Evolutionary conservation across 352 stramenopile genomes (phyloP), one percentile per base, ranked within the genome.

Genomic region (Blastocystis sp.): DNA sequence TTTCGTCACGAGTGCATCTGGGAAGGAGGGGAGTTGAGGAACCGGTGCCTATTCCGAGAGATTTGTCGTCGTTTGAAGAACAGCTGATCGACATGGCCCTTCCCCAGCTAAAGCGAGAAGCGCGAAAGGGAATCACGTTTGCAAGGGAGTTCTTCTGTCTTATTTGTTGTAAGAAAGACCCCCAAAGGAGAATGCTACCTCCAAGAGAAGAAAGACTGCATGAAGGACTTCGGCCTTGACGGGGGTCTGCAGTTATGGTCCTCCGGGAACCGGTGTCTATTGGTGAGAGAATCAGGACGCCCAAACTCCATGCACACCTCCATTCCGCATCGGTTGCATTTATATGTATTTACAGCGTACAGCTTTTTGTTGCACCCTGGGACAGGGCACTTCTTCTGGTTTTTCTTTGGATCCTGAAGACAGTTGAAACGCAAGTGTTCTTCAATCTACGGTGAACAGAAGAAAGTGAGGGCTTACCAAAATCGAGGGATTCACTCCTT

Each of bases 1-100:
- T 99, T 94, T 94, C 94, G 6, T 93, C 92, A 6, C 87, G 68
- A 24, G 48, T 89, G 21, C 38, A 71, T n/a, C 24, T 99, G 89
- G 96, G 96, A 88, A 94, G 94, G 84, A 95, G 98, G 91, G 97
- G 97, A 89, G 94, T 98, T 38, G 94, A 97, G 91, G 91, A 98
- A 89, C 92, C 98, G 89, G 92, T 98, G 89, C 90, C 93, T 63
- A 98, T 97, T 88, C 95, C 95, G 87, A 91, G 94, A 59, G 24
- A 69, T 52, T 14, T 87, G 90, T 95, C 80, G 94, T 92, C 64
- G 71, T 77, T 74, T 64, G 77, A 87, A 78, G 62, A 60, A 42
- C 34, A 74, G 28, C 21, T 7, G 11, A 43, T 87, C 10, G 24
- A 52, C 6, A 24, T 34, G 19, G 77, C 77, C 38, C 38, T 87